Evolutionary conservation across 2,329 filamentous ascomycete species (phyloP), one percentile per base, ranked within the genome.

Genomic region (Ophiosphaerella herpotricha): DNA sequence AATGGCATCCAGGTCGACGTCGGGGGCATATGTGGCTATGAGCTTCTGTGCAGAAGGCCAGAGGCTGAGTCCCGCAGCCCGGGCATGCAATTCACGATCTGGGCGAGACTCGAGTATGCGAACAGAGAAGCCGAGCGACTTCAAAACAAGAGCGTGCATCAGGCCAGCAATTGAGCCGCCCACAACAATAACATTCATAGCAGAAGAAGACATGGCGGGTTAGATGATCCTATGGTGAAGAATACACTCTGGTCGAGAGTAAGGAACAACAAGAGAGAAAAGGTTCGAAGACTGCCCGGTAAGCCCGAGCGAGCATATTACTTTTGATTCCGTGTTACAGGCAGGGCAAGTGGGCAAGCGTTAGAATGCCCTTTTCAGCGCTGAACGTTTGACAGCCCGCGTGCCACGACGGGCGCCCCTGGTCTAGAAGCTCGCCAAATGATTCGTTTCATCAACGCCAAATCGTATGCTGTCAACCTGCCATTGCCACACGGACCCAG

Each of bases 131-230:
- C 58, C 60, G 13, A 58, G 56, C 1, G 47, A 52, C 32, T 57
- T 60, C 2, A 64, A 48, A 2, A 50, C 56, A 6, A 63, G 36
- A 11, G 60, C 60, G 34, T 61, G 56, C 52, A 64, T 57, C 7
- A 64, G 50, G 13, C 61, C 60, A 9, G 58, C 51, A 16, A 61
- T 52, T 1, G 60, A 63, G 36, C 56, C 54, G 16, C 61, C 61
- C 26, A 63, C 38, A 4, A 45, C 24, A 16, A 45, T 38, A n/a
- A 38, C 34, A 31, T 38, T 24, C 12, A 33, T 31, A 6, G 33
- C 16, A 11, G 42, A 18, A 11, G 42, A 18, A 24, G 16, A 11
- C 26, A 42, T 42, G 24, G n/a, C 18, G 26, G 13, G 24, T 42
- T 7, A 16, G 11, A 16, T 8, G 21, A 32, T 18, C 18, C 33